These are phyloP conservation scores for Physaria fendleri DNA, from an alignment of 345 rosid genomes.

Conservation along the genomic window DNA sequence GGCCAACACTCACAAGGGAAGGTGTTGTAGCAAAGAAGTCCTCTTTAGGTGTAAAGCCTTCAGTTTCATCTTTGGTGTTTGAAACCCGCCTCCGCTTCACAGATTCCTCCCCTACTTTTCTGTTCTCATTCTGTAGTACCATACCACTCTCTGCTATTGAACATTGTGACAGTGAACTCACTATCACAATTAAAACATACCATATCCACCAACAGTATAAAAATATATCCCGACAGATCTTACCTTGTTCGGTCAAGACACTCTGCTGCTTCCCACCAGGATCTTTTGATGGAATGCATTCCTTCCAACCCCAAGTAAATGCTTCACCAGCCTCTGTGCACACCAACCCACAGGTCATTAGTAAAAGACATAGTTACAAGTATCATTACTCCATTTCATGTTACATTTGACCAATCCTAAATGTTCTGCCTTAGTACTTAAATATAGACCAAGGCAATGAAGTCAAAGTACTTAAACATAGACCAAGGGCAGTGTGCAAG, in stretches of 20 bases:
- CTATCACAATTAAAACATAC: slow-evolving; percentile 12
- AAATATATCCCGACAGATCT: not conserved
- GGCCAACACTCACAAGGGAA: slow-evolving; percentile 45
- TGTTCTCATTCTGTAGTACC: slow-evolving; percentile 28
- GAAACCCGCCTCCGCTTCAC: slow-evolving; percentile 54
- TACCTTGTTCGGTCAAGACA: slow-evolving; percentile 47
- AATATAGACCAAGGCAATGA: too few relatives aligned
- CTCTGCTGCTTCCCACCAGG: slow-evolving; percentile 38
- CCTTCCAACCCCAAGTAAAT: slow-evolving; percentile 96
- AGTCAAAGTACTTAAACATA: too few relatives aligned
- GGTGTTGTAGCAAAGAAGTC: slow-evolving; percentile 52
- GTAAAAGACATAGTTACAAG: not conserved
- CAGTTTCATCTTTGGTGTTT: slow-evolving; percentile 44
- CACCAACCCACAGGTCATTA: not conserved
- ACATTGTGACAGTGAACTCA: slow-evolving; percentile 40
- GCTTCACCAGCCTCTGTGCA: slow-evolving; percentile 59
- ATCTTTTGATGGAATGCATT: slow-evolving; percentile 69
- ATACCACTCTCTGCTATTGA: slow-evolving; percentile 24
- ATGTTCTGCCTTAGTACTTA: not conserved
- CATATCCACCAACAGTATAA: not conserved
- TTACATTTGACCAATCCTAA: not conserved
- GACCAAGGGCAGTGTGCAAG: too few relatives aligned
- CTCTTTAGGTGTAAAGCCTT: slow-evolving; percentile 41
- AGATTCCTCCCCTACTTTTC: slow-evolving; percentile 46
- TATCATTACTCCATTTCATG: not conserved